Conservation (phyloP, 2,329 filamentous ascomycete species). For the Colletotrichum higginsianum region DNA sequence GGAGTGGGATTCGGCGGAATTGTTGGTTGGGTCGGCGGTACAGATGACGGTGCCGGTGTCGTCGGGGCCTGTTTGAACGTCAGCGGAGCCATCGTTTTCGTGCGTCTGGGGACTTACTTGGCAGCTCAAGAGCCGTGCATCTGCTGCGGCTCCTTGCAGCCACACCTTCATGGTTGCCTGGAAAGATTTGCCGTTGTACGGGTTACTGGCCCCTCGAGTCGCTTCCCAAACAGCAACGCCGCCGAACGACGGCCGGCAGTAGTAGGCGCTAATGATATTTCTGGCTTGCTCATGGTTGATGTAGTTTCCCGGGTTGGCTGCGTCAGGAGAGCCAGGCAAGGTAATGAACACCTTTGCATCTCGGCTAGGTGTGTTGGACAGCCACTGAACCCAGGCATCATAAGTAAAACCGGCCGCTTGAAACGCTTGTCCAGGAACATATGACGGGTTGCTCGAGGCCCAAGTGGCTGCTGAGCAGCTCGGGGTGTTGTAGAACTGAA, state of each 20-base stretch:
- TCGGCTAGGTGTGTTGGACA: constrained; percentile 46
- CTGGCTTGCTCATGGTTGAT: constrained; percentile 44
- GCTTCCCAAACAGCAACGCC: constrained; percentile 53
- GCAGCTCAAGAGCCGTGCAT: constrained; percentile 13
- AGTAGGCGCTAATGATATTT: constrained; percentile 47
- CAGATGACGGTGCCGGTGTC: background rate
- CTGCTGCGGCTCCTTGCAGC: constrained; percentile 26
- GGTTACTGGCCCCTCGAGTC: constrained; percentile 42
- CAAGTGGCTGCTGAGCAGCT: constrained; percentile 53
- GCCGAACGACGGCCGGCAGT: constrained; percentile 47
- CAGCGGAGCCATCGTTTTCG: background rate
- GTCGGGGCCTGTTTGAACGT: constrained; percentile 3
- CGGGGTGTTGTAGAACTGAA: constrained; percentile 66
- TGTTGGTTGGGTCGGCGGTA: background rate
- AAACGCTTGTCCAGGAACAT: constrained; percentile 44
- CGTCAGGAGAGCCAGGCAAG: constrained; percentile 48
- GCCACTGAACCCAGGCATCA: constrained; percentile 48
- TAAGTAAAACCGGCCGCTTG: constrained; percentile 49
- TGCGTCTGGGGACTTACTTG: constrained; percentile 11
- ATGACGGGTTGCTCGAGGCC: constrained; percentile 46
- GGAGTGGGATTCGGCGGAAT: background rate
- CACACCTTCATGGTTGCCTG: constrained; percentile 38
- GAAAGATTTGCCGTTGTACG: constrained; percentile 39
- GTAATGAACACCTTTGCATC: constrained; percentile 51
- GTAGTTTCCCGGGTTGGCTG: constrained; percentile 46